Conservation (phyloP, 306 rosid genomes). For the Gastrolobium bilobum region DNA sequence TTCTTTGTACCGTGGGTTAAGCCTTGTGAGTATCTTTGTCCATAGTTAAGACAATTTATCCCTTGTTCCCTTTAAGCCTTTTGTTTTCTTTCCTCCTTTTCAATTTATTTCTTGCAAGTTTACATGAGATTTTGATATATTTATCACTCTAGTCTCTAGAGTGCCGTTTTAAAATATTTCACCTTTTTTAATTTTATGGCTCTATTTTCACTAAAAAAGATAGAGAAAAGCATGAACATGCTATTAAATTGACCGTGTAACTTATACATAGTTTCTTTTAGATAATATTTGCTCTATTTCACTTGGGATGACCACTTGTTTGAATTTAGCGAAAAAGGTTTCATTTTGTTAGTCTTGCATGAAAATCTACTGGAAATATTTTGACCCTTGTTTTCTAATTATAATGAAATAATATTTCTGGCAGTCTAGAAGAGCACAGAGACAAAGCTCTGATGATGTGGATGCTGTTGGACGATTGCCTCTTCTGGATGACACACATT, state of each 20-base stretch:
- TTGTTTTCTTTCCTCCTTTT: background rate
- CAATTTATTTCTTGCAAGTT: conserved; percentile 17
- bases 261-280: conserved; percentile 19
- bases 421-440: conserved; percentile 81
- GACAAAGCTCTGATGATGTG: conserved; percentile 94
- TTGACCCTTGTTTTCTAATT: conserved; percentile 11
- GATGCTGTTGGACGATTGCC: conserved; percentile 86
- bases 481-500: conserved; percentile 74
- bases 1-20: conserved; percentile 93
- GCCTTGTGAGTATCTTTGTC: conserved; percentile 78
- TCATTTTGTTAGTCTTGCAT: conserved; percentile 22
- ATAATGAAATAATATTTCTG: conserved; percentile 49
- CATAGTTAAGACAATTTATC: conserved; percentile 21
- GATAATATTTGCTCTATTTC: conserved; percentile 43
- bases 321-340: conserved; percentile 28
- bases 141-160: conserved; percentile 32
- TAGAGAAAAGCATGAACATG: conserved; percentile 20
- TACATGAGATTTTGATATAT: conserved; percentile 33
- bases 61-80: conserved; percentile 34
- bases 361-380: conserved; percentile 35
- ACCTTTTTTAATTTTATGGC: conserved; percentile 40
- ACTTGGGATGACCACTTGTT: conserved; percentile 31
- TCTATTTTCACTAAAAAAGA: conserved; percentile 17
- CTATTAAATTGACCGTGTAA: conserved; percentile 20
- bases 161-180: conserved; percentile 5